phyloP scores from a whole-genome alignment of 345 rosid genomes.

The Salix arbutifolia region DNA sequence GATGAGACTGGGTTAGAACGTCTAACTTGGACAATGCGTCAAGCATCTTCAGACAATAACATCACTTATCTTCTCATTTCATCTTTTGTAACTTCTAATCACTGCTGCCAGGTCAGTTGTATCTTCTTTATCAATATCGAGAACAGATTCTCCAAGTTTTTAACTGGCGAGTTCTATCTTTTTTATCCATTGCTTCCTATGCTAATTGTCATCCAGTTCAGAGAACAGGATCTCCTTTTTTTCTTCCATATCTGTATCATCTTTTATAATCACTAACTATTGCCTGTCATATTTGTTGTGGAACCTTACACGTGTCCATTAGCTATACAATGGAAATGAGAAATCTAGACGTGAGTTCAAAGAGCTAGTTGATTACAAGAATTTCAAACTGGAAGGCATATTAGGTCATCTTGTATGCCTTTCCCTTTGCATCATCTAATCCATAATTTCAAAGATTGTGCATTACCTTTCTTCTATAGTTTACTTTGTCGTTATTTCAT shows the following conservation, averaged over 20 bases:
- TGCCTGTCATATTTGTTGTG: too few relatives aligned
- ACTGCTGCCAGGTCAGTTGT: not conserved
- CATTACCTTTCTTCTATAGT: too few relatives aligned
- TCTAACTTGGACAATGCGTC: not conserved
- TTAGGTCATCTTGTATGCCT: too few relatives aligned
- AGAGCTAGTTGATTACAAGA: too few relatives aligned
- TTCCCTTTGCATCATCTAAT: too few relatives aligned
- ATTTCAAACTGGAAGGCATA: too few relatives aligned
- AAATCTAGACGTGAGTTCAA: too few relatives aligned
- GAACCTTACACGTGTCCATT: too few relatives aligned
- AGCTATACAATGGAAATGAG: too few relatives aligned
- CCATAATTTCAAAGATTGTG: too few relatives aligned
- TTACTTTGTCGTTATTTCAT: too few relatives aligned
- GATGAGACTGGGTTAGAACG: not conserved
- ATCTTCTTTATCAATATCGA: not conserved
- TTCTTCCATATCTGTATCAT: not conserved
- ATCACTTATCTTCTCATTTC: not conserved
- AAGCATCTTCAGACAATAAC: not conserved
- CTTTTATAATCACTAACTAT: not conserved
- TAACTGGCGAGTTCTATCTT: not conserved
- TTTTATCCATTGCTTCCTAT: not conserved
- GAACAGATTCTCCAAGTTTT: not conserved
- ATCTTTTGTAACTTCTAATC: not conserved
- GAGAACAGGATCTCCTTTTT: not conserved
- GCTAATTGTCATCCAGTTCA: not conserved